These are phyloP conservation scores for Leishmania braziliensis DNA, from an alignment of 208 protist genomes.

Conservation along the genomic window DNA sequence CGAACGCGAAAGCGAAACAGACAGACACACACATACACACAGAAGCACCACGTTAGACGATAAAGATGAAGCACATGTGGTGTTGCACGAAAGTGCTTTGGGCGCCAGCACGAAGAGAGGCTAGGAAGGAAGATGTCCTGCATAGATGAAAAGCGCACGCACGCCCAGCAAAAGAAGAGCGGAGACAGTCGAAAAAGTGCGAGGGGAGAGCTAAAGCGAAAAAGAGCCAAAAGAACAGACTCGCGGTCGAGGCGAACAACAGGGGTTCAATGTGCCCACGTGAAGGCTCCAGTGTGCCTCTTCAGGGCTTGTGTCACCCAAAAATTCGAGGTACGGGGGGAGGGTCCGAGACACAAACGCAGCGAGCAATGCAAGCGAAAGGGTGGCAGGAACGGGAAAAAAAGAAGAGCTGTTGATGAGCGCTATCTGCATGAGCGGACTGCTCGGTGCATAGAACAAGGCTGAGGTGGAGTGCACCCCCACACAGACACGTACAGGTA, in stretches of 20 bases:
- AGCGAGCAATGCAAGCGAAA: not conserved
- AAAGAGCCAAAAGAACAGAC: not conserved
- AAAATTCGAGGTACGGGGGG: not conserved
- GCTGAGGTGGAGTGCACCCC: not conserved
- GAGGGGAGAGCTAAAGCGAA: not conserved
- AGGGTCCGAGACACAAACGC: not conserved
- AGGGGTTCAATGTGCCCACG: not conserved
- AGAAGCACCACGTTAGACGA: not conserved
- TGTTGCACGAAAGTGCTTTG: not conserved
- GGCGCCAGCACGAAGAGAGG: not conserved
- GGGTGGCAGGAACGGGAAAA: not conserved
- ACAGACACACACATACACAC: not conserved
- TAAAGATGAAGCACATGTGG: not conserved
- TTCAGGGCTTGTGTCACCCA: not conserved
- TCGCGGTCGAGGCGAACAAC: not conserved
- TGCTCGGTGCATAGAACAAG: not conserved
- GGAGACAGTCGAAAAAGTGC: not conserved
- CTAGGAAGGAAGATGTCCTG: not conserved
- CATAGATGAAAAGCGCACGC: not conserved
- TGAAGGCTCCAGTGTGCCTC: not conserved
- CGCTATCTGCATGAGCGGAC: not conserved
- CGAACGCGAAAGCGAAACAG: not conserved
- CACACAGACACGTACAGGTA: constrained; percentile 3
- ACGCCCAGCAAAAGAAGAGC: not conserved
- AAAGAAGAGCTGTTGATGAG: not conserved